phyloP scores from a whole-genome alignment of 192 early-diverging fungal species.

The Rhizoclosmatium sp. region DNA sequence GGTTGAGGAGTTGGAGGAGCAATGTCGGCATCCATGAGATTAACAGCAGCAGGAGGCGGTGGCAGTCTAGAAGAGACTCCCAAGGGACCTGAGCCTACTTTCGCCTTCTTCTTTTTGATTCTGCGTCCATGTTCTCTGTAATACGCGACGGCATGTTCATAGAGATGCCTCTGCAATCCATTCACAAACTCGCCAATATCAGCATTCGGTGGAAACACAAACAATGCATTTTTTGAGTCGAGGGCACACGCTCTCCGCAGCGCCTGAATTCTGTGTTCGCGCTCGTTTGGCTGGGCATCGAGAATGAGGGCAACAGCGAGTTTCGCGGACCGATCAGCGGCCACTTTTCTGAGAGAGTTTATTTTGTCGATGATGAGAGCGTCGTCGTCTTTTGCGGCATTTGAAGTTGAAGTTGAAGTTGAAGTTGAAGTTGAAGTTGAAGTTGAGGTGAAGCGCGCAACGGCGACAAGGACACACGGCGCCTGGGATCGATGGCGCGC shows the following conservation, averaged over 20 bases:
- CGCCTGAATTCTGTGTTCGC: constrained; percentile 74
- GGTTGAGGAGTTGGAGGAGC: constrained; percentile 25
- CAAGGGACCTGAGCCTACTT: constrained; percentile 7
- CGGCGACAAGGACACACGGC: constrained; percentile 72
- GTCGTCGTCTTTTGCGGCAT: not conserved
- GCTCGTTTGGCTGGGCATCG: constrained; percentile 57
- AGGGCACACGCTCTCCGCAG: constrained; percentile 75
- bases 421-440: not conserved
- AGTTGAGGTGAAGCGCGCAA: constrained; percentile 34
- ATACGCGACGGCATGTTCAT: constrained; percentile 74
- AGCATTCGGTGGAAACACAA: constrained; percentile 60
- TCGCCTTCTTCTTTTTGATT: constrained; percentile 73
- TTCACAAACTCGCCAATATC: constrained; percentile 71
- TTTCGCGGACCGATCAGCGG: constrained; percentile 44
- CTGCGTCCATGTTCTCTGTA: constrained; percentile 81
- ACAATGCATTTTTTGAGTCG: constrained; percentile 74
- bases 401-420: not conserved
- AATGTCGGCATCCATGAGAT: constrained; percentile 24
- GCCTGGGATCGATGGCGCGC: constrained; percentile 66
- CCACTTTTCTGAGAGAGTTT: too few species aligned
- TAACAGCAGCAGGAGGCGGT: not conserved
- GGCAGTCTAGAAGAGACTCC: constrained; percentile 10
- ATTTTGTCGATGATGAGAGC: not conserved
- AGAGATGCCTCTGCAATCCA: constrained; percentile 72
- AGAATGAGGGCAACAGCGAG: constrained; percentile 77